phyloP scores from a whole-genome alignment of 106 monocot genomes.

The Xerophyta viscosa region DNA sequence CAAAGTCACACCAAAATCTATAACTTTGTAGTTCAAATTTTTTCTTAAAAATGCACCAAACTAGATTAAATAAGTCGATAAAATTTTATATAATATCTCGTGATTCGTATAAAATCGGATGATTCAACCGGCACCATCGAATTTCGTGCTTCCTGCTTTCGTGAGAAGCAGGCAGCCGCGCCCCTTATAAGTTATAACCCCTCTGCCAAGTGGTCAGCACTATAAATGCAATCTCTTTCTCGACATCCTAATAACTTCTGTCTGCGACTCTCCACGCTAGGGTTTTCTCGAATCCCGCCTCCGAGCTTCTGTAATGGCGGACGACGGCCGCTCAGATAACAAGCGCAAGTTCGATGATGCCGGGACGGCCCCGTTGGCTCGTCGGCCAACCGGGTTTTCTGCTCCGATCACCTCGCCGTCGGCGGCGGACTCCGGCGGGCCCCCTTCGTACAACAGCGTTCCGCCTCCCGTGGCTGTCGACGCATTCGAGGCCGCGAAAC shows the following conservation, averaged over 20 bases:
- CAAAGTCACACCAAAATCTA: no score
- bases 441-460: conserved; percentile 61
- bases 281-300: background rate
- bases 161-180: no score
- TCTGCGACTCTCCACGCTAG: background rate
- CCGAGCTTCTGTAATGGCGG: conserved; percentile 10
- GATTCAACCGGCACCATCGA: no score
- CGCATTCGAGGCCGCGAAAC: conserved; percentile 73
- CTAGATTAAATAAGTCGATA: no score
- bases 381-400: conserved; percentile 67
- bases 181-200: no score
- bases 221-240: no score
- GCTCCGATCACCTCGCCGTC: conserved; percentile 27
- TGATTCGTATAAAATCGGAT: no score
- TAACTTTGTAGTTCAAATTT: no score
- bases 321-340: conserved; percentile 42
- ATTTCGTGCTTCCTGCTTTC: no score
- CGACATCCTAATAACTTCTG: background rate
- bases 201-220: no score
- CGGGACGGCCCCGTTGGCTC: conserved; percentile 18
- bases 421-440: conserved; percentile 15
- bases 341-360: conserved; percentile 84
- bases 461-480: conserved; percentile 45
- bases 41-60: no score
- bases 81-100: no score